Conservation (phyloP, 306 rosid species). For the Prunus kanzakura region DNA sequence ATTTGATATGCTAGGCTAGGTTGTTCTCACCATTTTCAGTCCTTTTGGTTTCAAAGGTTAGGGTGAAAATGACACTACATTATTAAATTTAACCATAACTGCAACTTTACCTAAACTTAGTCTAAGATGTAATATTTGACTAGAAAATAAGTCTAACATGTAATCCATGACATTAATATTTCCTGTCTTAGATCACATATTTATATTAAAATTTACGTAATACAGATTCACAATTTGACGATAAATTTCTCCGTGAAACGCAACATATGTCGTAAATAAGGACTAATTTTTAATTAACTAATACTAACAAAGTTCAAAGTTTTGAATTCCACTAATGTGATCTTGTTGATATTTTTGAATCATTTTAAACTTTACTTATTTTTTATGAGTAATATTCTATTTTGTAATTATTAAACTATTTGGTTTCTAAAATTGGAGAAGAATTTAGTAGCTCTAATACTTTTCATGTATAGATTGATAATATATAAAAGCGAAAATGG, state of each 20-base stretch:
- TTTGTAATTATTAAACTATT: too few relatives aligned
- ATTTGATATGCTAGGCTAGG: not conserved
- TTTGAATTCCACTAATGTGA: not conserved
- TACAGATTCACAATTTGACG: too few relatives aligned
- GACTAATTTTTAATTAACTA: not conserved
- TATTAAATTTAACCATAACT: not conserved
- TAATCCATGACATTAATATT: not conserved
- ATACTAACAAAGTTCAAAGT: not conserved
- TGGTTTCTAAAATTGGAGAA: not conserved
- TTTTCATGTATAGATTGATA: too few relatives aligned
- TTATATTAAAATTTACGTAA: too few relatives aligned
- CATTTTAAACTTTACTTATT: not conserved
- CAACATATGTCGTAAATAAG: not conserved
- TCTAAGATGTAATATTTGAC: not conserved
- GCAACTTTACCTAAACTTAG: conserved; percentile 13
- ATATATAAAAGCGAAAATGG: too few relatives aligned
- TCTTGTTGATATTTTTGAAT: not conserved
- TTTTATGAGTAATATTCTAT: not conserved
- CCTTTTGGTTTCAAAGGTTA: not conserved
- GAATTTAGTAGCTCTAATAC: too few relatives aligned
- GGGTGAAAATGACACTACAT: not conserved
- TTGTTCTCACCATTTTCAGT: not conserved
- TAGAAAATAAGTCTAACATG: not conserved
- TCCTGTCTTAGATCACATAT: not conserved
- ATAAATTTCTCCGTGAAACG: not conserved